phyloP scores from a whole-genome alignment of 805 yeast genomes.

The Pichia exigua region DNA sequence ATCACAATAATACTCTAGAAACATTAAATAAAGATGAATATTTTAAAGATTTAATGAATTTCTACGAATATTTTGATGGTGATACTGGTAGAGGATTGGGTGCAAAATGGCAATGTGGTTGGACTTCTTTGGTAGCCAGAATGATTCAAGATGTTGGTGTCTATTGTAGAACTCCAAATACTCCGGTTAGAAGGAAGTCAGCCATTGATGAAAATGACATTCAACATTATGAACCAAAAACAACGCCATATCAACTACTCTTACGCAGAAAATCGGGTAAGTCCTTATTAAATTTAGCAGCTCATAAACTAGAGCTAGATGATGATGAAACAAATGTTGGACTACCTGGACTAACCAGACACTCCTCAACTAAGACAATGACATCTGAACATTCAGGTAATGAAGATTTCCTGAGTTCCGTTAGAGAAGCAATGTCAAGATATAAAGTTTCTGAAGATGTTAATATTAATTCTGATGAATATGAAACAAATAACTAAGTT shows the following conservation, averaged over 20 bases:
- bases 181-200: constrained; percentile 24
- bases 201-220: constrained; percentile 29
- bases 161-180: constrained; percentile 46
- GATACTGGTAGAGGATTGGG: constrained; percentile 93
- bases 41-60: constrained; percentile 70
- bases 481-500: constrained; percentile 38
- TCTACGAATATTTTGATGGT: constrained; percentile 86
- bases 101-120: constrained; percentile 90
- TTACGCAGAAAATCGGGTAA: constrained; percentile 67
- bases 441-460: constrained; percentile 30
- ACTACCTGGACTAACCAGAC: constrained; percentile 29
- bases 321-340: constrained; percentile 45
- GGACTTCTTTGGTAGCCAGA: constrained; percentile 92
- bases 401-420: constrained; percentile 33
- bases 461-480: constrained; percentile 46
- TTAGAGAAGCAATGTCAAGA: constrained; percentile 35
- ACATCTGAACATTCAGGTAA: constrained; percentile 18
- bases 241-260: constrained; percentile 32
- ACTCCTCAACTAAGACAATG: constrained; percentile 22
- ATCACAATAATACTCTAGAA: constrained; percentile 41
- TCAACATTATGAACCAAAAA: constrained; percentile 36
- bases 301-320: constrained; percentile 56
- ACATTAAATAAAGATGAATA: constrained; percentile 50
- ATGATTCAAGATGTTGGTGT: constrained; percentile 85
- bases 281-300: constrained; percentile 60